Base-by-base conservation (phyloP, 176 grass and related monocot genomes). In the Oryza punctata region DNA sequence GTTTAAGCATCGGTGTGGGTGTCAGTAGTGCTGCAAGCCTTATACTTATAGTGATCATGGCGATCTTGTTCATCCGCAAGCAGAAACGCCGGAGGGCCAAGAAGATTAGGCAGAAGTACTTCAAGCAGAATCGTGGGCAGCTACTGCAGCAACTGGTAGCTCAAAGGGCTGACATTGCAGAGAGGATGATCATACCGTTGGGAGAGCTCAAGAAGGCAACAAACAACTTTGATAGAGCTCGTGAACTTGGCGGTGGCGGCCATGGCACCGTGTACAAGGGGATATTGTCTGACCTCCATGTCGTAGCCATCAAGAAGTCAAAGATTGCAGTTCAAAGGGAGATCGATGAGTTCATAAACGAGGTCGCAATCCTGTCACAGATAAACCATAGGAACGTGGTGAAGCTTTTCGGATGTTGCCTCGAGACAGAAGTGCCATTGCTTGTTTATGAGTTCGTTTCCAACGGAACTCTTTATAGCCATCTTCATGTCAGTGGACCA, bases 381-480 rank as follows among this genome's bases (percentile, higher is more conserved):
- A 72, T 72, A 4, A 72, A 72, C 70, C 70, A 72, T 72, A 44
- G 40, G 3, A 72, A 72, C 4, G 12, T 72, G n/a, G 69, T 79
- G 3, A 64, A 67, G 38, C 63, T 79, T 11, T 67, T 67, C n/a
- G 77, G 77, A 28, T 80, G 77, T 14, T 80, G 77, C 41, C 77
- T 80, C 7, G 77, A 80, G 41, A 80, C 77, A 5, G 13, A 80
- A 33, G 78, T 80, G 4, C 78, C 78, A 1, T 4, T 69, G 9
- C 19, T 80, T 26, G 64, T 80, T 3, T 80, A 72, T 0, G 70
- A 72, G 23, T 72, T 72, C 2, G 25, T 72, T 10, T 72, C 70
- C 0, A 72, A 46, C 27, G 70, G 40, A 46, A 72, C 40, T 0
- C 70, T 72, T 15, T 27, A 72, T 3, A 7, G 14, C 3, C 70